Evolutionary conservation across 169 alveolate species (phyloP).

Genomic region (Pseudocohnilembus persalinus): DNA sequence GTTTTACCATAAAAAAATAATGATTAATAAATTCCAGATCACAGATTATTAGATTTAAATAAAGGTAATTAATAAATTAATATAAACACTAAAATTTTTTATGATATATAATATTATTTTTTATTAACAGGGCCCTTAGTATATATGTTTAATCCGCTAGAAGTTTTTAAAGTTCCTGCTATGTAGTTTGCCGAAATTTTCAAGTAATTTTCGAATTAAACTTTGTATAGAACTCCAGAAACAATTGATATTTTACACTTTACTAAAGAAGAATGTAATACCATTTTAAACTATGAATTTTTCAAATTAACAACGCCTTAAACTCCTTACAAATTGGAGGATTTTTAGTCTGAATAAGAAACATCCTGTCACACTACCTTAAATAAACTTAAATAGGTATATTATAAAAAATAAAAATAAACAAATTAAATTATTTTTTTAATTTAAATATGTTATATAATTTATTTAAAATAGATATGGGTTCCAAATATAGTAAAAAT

Average conservation of each 20-base stretch:
- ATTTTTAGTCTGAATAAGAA: constrained; percentile 52
- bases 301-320: constrained; percentile 49
- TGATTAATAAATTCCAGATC: constrained; percentile 12
- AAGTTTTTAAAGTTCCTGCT: constrained; percentile 32
- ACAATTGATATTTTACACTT: constrained; percentile 46
- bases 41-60: constrained; percentile 83
- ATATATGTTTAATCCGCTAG: constrained; percentile 33
- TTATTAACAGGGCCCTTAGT: neutral
- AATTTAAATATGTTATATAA: too few species aligned
- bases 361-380: constrained; percentile 43
- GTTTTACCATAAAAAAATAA: constrained; percentile 18
- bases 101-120: too few species aligned
- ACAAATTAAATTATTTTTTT: too few species aligned
- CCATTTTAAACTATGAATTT: constrained; percentile 51
- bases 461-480: constrained; percentile 18
- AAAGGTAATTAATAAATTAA: constrained; percentile 68
- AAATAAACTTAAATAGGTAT: constrained; percentile 46
- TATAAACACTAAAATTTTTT: too few species aligned
- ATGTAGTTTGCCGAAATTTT: constrained; percentile 55
- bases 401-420: too few species aligned
- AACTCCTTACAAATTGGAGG: constrained; percentile 55
- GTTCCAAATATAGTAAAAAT: constrained; percentile 53
- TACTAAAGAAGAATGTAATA: constrained; percentile 61
- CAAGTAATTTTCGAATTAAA: constrained; percentile 48
- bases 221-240: constrained; percentile 49